Evolutionary conservation across 2,329 filamentous ascomycete genomes (phyloP).

Genomic region (Akanthomyces dipterigenus): DNA sequence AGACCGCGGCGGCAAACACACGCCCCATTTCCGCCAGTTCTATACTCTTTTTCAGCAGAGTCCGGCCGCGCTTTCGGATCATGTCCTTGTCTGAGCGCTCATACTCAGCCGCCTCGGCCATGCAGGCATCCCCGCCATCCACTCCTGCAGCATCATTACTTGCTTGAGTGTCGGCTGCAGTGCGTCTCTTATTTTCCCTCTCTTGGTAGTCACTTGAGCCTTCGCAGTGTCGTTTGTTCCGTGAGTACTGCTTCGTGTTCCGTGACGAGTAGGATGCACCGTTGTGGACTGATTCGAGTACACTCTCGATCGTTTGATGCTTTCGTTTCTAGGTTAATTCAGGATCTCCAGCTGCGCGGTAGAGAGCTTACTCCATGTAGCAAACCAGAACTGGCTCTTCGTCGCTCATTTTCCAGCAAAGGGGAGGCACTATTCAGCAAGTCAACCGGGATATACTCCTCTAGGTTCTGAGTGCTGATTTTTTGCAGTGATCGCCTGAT

Average conservation of each 20-base stretch:
- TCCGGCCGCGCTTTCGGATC: not conserved
- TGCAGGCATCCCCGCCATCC: not conserved
- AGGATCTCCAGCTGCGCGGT: not conserved
- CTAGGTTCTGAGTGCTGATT: not conserved
- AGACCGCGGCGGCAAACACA: not conserved
- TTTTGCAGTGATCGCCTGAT: not conserved
- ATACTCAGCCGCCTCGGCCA: not conserved
- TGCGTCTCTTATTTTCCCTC: not conserved
- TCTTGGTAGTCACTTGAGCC: not conserved
- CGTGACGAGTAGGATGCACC: not conserved
- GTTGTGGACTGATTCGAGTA: not conserved
- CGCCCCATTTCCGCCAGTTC: not conserved
- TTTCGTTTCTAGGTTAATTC: not conserved
- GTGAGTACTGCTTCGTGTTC: not conserved
- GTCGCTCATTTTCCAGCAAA: not conserved
- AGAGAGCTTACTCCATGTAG: not conserved
- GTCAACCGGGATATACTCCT: not conserved
- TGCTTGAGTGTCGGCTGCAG: not conserved
- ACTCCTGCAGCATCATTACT: not conserved
- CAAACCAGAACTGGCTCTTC: not conserved
- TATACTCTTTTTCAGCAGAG: not conserved
- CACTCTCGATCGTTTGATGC: not conserved
- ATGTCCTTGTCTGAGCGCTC: not conserved
- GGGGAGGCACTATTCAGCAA: not conserved
- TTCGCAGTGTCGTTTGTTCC: not conserved